Evolutionary conservation across 2,329 filamentous ascomycete species (phyloP).

Genomic region (Aspergillus latus): DNA sequence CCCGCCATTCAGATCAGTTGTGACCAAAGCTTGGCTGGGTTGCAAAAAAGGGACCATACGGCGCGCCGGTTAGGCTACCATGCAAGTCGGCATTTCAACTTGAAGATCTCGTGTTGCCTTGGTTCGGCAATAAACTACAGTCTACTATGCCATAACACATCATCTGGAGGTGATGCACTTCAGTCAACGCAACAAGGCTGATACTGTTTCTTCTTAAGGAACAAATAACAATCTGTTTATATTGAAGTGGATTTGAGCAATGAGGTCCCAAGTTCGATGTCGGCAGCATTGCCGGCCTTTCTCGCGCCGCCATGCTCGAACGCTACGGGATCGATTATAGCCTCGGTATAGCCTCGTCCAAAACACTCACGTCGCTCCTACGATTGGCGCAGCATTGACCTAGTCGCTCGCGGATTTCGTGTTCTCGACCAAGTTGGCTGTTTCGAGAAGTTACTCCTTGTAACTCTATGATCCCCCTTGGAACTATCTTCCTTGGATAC

Average conservation of each 20-base stretch:
- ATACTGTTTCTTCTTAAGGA: not conserved
- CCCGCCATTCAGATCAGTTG: no score
- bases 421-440: constrained; percentile 54
- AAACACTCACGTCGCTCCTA: constrained; percentile 34
- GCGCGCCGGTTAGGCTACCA: not conserved
- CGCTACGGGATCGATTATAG: constrained; percentile 48
- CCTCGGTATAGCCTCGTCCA: constrained; percentile 39
- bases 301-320: constrained; percentile 50
- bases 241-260: not conserved
- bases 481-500: not conserved
- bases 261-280: constrained; percentile 33
- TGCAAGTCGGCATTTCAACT: not conserved
- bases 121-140: no score
- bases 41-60: not conserved
- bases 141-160: no score
- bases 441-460: constrained; percentile 27
- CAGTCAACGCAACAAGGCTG: no score
- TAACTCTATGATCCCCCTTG: not conserved
- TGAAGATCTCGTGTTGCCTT: not conserved
- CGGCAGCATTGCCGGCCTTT: constrained; percentile 50
- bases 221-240: not conserved
- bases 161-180: no score
- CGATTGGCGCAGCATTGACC: constrained; percentile 51
- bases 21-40: no score
- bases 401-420: constrained; percentile 45